Evolutionary conservation across 768 basidiomycete genomes (phyloP).

Genomic region (Mycena crocata): DNA sequence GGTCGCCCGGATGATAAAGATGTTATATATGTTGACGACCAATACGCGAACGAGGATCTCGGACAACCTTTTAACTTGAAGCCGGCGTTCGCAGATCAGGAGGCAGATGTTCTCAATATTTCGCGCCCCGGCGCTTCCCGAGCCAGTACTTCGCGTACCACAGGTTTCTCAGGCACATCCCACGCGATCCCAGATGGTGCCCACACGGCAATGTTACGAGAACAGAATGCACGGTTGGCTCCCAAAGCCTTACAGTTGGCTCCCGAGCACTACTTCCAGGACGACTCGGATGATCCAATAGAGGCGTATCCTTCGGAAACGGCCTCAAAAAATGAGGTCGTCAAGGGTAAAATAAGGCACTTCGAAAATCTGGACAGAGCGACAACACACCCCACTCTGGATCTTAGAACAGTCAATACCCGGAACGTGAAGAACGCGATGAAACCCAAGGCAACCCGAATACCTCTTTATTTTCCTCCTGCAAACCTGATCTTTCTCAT

Average conservation of each 20-base stretch:
- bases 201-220: neutral
- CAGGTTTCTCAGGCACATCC: neutral
- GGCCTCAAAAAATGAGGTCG: neutral
- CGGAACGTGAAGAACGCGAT: conserved; percentile 8
- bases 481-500: neutral
- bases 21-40: neutral
- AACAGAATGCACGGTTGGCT: neutral
- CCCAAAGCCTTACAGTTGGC: neutral
- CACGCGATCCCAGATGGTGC: conserved; percentile 2
- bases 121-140: too few relatives aligned
- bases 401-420: neutral
- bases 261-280: conserved; percentile 8
- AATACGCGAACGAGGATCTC: conserved; percentile 8
- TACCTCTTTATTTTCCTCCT: neutral
- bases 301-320: neutral
- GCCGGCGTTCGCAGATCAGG: neutral
- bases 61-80: conserved; percentile 3
- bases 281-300: conserved; percentile 14
- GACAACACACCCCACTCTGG: neutral
- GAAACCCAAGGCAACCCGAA: conserved; percentile 29
- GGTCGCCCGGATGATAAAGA: conserved; percentile 13
- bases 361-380: neutral
- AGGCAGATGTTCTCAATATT: neutral
- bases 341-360: neutral
- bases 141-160: too few relatives aligned